A percentile compares a stretch with the other conserved stretches of the same genome.
These are phyloP conservation scores for Rhizopogon rudus DNA, from an alignment of 768 basidiomycete species.

Conservation along the genomic window DNA sequence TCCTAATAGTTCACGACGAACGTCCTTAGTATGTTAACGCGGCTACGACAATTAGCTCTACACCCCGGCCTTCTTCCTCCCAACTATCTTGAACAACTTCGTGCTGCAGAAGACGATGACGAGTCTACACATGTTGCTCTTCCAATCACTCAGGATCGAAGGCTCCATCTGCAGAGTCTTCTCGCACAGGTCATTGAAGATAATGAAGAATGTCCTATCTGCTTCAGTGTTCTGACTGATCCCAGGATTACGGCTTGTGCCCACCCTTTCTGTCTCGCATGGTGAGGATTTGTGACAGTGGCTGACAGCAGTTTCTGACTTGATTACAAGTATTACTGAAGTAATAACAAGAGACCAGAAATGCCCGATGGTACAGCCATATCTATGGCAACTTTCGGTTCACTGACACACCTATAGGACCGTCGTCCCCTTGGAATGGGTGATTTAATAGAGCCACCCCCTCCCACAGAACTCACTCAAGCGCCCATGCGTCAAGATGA, in stretches of 20 bases:
- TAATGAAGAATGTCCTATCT: slow-evolving; percentile 79
- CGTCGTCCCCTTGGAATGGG: slow-evolving; percentile 52
- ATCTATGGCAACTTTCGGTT: not conserved
- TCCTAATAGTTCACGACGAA: slow-evolving; percentile 54
- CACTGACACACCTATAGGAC: slow-evolving; percentile 43
- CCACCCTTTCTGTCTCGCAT: slow-evolving; percentile 68
- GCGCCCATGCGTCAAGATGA: slow-evolving; percentile 34
- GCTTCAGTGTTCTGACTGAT: slow-evolving; percentile 54
- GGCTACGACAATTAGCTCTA: slow-evolving; percentile 76
- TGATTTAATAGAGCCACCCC: slow-evolving; percentile 58
- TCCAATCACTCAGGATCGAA: slow-evolving; percentile 49
- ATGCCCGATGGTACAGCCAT: slow-evolving; percentile 67
- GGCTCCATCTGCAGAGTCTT: slow-evolving; percentile 46
- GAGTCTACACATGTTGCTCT: slow-evolving; percentile 19
- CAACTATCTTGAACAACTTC: slow-evolving; percentile 65
- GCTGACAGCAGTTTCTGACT: slow-evolving; percentile 1
- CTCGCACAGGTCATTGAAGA: slow-evolving; percentile 72
- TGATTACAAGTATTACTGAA: slow-evolving; percentile 53
- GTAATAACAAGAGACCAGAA: slow-evolving; percentile 65
- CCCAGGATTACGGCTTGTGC: slow-evolving; percentile 71
- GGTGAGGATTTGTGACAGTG: slow-evolving; percentile 36
- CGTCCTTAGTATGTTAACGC: slow-evolving; percentile 79
- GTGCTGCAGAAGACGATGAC: slow-evolving; percentile 23
- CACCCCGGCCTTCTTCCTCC: slow-evolving; percentile 73
- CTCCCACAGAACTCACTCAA: slow-evolving; percentile 68